Conservation (phyloP, 192 early-diverging fungal genomes). For the Coemansia sp. region DNA sequence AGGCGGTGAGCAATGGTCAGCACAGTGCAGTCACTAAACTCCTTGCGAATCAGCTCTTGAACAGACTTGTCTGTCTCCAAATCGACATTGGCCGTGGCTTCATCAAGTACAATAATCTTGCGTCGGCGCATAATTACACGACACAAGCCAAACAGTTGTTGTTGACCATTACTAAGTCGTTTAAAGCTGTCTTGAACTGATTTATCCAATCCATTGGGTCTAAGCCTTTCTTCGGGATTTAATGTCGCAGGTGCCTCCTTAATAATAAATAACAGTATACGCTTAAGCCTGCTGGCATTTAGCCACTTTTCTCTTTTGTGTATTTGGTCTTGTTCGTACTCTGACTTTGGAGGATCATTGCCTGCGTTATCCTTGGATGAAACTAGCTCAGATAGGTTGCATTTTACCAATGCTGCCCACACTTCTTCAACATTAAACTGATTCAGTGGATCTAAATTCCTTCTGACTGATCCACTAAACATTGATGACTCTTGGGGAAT, state of each 20-base stretch:
- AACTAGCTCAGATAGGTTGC: conserved; percentile 7
- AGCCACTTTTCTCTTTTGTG: conserved; percentile 13
- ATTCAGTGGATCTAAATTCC: conserved; percentile 70
- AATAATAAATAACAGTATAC: conserved; percentile 6
- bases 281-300: conserved; percentile 6
- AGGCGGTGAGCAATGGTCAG: too few species aligned
- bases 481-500: conserved; percentile 70
- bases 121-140: conserved; percentile 55
- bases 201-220: not conserved
- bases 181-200: not conserved
- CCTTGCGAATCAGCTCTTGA: too few species aligned
- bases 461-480: conserved; percentile 63
- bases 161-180: conserved; percentile 51
- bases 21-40: too few species aligned
- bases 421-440: conserved; percentile 18
- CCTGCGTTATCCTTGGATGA: not conserved
- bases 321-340: not conserved
- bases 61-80: too few species aligned
- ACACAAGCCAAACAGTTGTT: conserved; percentile 67
- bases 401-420: conserved; percentile 25
- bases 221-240: too few species aligned
- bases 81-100: too few species aligned
- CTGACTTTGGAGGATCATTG: not conserved
- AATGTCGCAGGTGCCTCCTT: not conserved
- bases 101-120: too few species aligned